Evolutionary conservation across 176 grass and related monocot species (phyloP), one percentile per base, ranked within the genome.

Genomic region (Hyparrhenia diplandra): DNA sequence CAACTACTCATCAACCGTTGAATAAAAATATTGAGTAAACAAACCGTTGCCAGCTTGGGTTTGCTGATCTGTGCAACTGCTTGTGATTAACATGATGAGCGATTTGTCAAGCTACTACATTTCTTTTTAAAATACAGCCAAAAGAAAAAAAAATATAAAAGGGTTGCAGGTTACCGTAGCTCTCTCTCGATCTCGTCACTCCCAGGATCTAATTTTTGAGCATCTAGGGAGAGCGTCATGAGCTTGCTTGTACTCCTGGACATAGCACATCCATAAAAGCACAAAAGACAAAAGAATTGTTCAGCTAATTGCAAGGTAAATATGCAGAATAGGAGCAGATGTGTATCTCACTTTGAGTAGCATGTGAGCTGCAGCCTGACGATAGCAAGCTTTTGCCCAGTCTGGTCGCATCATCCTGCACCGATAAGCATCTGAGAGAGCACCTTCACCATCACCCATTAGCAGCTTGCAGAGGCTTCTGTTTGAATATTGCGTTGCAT

Each of bases 301-400:
- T 27, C 52, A 67, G 23, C 45, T 18, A 12, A 66, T 73, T 16
- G 23, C 30, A 27, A 30, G 1, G 67, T 16, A 55, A 25, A 55
- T 54, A 80, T 16, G 45, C 45, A 17, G 45, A 47, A 17, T 17
- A 84, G 37, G 16, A 16, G 31, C 39, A 74, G 25, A 37, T 23
- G 52, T 23, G n/a, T 14, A 25, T 4, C 54, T 24, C 21, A 59
- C 52, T 34, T 40, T 23, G 65, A 35, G 46, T 25, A 25, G 30
- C 25, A 86, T n/a, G 23, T 29, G 4, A 46, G 59, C 59, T 13
- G 61, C 68, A 14, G 62, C 77, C 31, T 81, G 54, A 17, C 69
- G 82, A 35, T 89, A 89, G 64, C 64, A 71, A 43, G 77, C 46
- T 77, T 89, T 89, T 69, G 75, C 75, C 64, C 87, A 85, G 11